Evolutionary conservation across 2,329 filamentous ascomycete species (phyloP), one percentile per base, ranked within the genome.

Genomic region (Xylaria arbuscula): DNA sequence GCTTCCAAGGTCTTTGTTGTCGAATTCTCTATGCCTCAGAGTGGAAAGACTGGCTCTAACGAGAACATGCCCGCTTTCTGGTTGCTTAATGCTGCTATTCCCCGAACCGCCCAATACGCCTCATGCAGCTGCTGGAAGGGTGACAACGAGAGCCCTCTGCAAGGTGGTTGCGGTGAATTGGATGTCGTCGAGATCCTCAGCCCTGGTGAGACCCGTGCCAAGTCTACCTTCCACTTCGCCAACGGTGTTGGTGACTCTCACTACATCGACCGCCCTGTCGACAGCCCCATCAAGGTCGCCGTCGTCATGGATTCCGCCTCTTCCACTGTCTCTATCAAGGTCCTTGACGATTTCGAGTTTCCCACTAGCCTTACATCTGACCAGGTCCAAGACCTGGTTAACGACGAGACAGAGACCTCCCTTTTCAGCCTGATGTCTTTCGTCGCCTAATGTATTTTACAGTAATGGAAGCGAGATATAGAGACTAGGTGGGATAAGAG

Each of bases 171-270:
- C 77, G 92, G 91, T 74, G 92, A 95, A 81, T 87, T 92, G 70
- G 92, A 95, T 75, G 84, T 94, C 62, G 89, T 91, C 75, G 92
- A 94, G 81, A 85, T 92, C 28, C 87, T 94, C 48, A 83, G 86
- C 68, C 78, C 84, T 0, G 92, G 91, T 34, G 88, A 90, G 77
- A 84, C 82, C 51, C 88, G 88, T 75, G 87, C 88, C 80, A 93
- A 92, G 81, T 89, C 88, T 47, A 92, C 91, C 17, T 83, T 93
- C 74, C 92, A 94, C 80, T 81, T 85, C 70, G 86, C 88, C 71
- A 82, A 86, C 58, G 83, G 87, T 34, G 90, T 87, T 40, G 91
- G 91, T 61, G 88, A 89, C 77, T 89, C 87, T 36, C 88, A 94
- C 79, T 94, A 90, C 81, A 92, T 95, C 78, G 80, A 83, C 50